phyloP scores from a whole-genome alignment of 2,329 filamentous ascomycete genomes.

The Lecanosticta acicola region DNA sequence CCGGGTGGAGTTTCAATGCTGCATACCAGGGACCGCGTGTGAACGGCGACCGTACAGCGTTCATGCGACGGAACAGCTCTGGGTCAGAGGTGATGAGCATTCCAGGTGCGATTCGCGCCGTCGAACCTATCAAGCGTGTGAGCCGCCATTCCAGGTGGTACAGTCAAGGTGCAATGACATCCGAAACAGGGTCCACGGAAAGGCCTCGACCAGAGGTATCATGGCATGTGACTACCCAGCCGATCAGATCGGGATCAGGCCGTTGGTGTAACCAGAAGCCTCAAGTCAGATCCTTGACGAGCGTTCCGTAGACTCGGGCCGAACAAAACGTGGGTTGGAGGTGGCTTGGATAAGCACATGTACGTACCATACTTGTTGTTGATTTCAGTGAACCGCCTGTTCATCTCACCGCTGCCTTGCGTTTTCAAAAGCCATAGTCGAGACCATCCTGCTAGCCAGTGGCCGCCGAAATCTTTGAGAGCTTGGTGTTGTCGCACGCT shows the following conservation, averaged over 20 bases:
- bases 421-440: conserved; percentile 36
- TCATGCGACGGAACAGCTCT: conserved; percentile 36
- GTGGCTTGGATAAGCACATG: conserved; percentile 1
- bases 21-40: conserved; percentile 35
- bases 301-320: conserved; percentile 3
- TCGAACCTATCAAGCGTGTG: conserved; percentile 29
- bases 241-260: conserved; percentile 3
- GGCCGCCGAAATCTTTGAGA: conserved; percentile 35
- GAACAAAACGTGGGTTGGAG: conserved; percentile 1
- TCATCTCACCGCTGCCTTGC: conserved; percentile 35
- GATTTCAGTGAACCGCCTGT: conserved; percentile 34
- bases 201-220: too few species aligned
- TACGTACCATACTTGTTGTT: conserved; percentile 36
- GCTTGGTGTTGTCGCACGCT: conserved; percentile 29
- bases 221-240: conserved; percentile 1
- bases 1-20: conserved; percentile 36
- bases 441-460: conserved; percentile 35
- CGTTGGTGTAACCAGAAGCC: conserved; percentile 11
- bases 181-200: not conserved
- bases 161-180: conserved; percentile 1
- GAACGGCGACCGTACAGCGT: conserved; percentile 34
- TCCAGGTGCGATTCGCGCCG: conserved; percentile 33
- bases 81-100: conserved; percentile 36
- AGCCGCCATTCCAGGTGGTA: conserved; percentile 6
- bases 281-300: conserved; percentile 6